Evolutionary conservation across 2,329 filamentous ascomycete species (phyloP).

Genomic region (Boeremia exigua): DNA sequence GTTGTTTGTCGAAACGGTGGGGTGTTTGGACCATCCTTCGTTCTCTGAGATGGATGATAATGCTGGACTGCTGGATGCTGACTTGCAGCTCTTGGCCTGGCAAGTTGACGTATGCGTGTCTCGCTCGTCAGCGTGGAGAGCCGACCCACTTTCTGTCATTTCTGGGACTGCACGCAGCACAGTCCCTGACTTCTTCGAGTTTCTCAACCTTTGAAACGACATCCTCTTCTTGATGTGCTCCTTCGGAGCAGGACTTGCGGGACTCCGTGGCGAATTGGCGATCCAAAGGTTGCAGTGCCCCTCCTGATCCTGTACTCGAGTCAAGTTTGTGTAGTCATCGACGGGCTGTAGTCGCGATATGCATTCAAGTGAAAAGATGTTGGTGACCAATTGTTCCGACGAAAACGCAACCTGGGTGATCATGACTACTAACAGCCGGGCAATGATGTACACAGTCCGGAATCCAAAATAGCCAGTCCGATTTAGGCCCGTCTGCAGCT

Average conservation of each 20-base stretch:
- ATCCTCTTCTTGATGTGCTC: conserved; percentile 22
- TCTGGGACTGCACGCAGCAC: conserved; percentile 47
- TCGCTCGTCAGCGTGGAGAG: conserved; percentile 47
- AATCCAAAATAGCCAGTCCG: conserved; percentile 15
- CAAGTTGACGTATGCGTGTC: conserved; percentile 38
- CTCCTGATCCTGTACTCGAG: conserved; percentile 6
- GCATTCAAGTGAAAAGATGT: conserved; percentile 13
- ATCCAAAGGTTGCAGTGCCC: conserved; percentile 2
- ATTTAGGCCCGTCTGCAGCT: conserved; percentile 7
- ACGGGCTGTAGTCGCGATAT: conserved; percentile 11
- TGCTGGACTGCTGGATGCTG: conserved; percentile 23
- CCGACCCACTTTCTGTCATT: conserved; percentile 25
- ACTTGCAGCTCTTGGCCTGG: conserved; percentile 26
- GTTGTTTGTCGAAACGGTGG: conserved; percentile 21
- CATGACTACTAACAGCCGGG: conserved; percentile 25
- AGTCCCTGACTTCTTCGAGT: conserved; percentile 34
- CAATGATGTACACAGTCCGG: conserved; percentile 22
- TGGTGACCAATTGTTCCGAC: conserved; percentile 19
- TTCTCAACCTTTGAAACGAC: conserved; percentile 30
- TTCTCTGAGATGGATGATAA: conserved; percentile 25
- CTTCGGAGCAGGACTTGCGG: conserved; percentile 13
- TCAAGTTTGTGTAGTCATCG: conserved; percentile 11
- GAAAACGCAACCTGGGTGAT: conserved; percentile 15
- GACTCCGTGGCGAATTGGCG: background rate
- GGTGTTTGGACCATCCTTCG: conserved; percentile 26